Conservation (phyloP, 2,329 filamentous ascomycete species). For the Penicillium griseofulvum region DNA sequence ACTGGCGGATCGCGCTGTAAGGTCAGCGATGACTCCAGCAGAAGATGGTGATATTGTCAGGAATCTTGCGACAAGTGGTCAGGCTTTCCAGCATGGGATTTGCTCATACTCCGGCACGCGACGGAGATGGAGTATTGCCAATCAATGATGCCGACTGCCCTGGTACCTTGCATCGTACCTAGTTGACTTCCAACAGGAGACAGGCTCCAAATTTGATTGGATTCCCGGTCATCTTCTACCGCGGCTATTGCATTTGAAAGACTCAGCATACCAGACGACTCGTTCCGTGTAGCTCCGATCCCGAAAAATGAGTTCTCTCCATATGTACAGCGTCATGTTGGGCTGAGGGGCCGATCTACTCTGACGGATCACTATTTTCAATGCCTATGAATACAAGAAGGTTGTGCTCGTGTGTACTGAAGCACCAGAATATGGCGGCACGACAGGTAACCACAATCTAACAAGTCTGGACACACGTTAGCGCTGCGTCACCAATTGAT, state of each 20-base stretch:
- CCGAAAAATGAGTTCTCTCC: neutral
- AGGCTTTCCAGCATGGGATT: neutral
- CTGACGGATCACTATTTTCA: neutral
- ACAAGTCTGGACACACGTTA: neutral
- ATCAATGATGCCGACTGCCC: constrained; percentile 1
- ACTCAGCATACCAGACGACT: neutral
- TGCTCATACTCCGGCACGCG: neutral
- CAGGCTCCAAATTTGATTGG: neutral
- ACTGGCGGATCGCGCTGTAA: neutral
- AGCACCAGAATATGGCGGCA: neutral
- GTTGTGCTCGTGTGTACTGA: no score
- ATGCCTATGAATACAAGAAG: neutral
- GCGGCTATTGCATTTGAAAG: neutral
- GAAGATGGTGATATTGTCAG: no score
- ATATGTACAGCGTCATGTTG: neutral
- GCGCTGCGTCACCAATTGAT: neutral
- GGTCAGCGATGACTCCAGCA: neutral
- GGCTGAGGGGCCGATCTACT: neutral
- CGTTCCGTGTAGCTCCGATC: neutral
- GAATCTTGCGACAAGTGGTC: neutral
- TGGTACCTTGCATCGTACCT: neutral
- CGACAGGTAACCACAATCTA: neutral
- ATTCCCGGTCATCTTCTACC: neutral
- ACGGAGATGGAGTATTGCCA: neutral
- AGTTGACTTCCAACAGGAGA: neutral